Base-by-base conservation (phyloP, 495 filamentous ascomycete genomes). In the Neurospora discreta region DNA sequence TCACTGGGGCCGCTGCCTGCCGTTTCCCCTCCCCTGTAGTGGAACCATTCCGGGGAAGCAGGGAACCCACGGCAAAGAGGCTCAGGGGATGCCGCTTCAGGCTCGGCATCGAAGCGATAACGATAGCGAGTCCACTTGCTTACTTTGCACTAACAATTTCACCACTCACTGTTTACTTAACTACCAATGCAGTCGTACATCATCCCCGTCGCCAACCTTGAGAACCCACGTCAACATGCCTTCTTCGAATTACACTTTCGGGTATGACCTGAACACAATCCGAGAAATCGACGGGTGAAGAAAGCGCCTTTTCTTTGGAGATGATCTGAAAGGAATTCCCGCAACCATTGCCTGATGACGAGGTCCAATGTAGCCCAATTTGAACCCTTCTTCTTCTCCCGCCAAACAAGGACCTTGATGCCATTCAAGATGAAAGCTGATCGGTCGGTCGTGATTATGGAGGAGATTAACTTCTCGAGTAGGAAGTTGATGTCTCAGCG, bases 21-120 rank as follows among this genome's bases (percentile, higher is more conserved):
- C 46, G 46, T n/a, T n/a, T n/a, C n/a, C n/a, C n/a, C n/a, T n/a
- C 46, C 46, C 20, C 46, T 58, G 52, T 65, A 26, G 52, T 65
- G 52, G 52, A 18, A 65, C 52, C 26, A 30, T 33, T 60, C 52
- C 26, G 13, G 52, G 52, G 52, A 13, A 60, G 33, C 52, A 33
- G 26, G 52, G 52, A 15, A 30, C 13, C 26, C 26, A 60, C 52
- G 52, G 2, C 23, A 33, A 60, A 3, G 7, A 26, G 52, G 26
- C 26, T 60, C 52, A 60, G 26, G 52, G 52, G 52, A 36, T 36
- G 3, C 33, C 33, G 5, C 52, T 60, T 30, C 1, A 52, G 44
- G 1, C 44, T 52, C 9, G 44, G 10, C 20, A 18, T 5, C 8
- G 46, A 58, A n/a, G n/a, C n/a, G n/a, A 58, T 58, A 58, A 58